A percentile compares a stretch with the other conserved stretches of the same genome.
These are phyloP conservation scores for Laetiporus sulphureus DNA, from an alignment of 1,284 basidiomycete species.

Conservation along the genomic window DNA sequence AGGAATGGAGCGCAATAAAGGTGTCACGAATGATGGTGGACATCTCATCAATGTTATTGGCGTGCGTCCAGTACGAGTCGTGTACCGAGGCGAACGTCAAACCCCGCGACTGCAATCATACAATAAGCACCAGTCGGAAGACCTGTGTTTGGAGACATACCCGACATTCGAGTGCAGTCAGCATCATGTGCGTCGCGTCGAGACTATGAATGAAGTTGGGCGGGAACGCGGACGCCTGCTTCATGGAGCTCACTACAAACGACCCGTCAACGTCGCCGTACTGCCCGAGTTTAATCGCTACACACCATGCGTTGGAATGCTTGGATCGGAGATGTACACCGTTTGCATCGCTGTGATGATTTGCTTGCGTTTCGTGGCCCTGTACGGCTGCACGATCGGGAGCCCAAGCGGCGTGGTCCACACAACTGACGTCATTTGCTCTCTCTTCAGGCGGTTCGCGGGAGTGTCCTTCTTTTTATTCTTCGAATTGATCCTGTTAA, in stretches of 20 bases:
- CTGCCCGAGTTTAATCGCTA: no score
- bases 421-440: constrained; percentile 94
- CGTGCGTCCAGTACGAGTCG: constrained; percentile 99
- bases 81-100: constrained; percentile 94
- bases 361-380: constrained; percentile 80
- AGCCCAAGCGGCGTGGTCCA: constrained; percentile 96
- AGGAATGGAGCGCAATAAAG: constrained; percentile 89
- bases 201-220: constrained; percentile 98
- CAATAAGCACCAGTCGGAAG: background rate
- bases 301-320: constrained; percentile 64
- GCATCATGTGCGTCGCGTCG: constrained; percentile 98
- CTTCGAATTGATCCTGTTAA: constrained; percentile 20
- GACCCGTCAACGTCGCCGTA: no score
- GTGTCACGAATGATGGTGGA: constrained; percentile 86
- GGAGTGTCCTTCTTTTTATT: constrained; percentile 10
- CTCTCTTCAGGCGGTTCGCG: constrained; percentile 53
- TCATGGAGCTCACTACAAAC: constrained; percentile 81
- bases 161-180: constrained; percentile 89
- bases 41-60: constrained; percentile 86
- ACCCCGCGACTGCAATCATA: constrained; percentile 43
- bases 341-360: constrained; percentile 84
- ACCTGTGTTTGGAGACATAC: constrained; percentile 35
- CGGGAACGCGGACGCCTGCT: constrained; percentile 96
- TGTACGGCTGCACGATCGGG: constrained; percentile 95
- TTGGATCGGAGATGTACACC: constrained; percentile 92